Evolutionary conservation across 148 eudicot species (phyloP).

Genomic region (Diospyros kaki): DNA sequence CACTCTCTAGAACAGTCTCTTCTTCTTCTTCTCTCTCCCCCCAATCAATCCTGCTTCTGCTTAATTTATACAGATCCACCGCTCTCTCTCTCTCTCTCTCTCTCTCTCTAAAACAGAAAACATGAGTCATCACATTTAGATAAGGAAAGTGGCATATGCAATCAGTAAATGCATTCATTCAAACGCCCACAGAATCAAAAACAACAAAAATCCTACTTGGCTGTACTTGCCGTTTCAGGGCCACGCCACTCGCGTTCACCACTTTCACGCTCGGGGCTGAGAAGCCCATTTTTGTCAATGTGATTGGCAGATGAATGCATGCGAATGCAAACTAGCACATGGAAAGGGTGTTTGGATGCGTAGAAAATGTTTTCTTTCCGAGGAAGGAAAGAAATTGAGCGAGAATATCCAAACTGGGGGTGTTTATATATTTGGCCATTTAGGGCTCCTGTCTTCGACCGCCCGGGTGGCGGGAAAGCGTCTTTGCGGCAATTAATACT

Average conservation of each 20-base stretch:
- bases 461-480: slow-evolving; percentile 15
- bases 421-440: background rate
- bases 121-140: background rate
- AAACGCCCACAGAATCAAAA: background rate
- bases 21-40: background rate
- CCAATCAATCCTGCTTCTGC: background rate
- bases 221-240: background rate
- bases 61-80: background rate
- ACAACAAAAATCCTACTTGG: slow-evolving; percentile 7
- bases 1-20: background rate
- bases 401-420: background rate
- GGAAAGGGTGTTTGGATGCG: background rate
- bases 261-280: slow-evolving; percentile 1
- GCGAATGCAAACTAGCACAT: background rate
- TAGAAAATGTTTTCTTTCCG: background rate
- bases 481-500: background rate
- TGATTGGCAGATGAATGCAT: background rate
- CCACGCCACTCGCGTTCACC: background rate
- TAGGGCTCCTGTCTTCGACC: background rate
- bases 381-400: background rate
- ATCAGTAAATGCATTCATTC: background rate
- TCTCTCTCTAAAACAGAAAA: background rate
- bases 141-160: background rate
- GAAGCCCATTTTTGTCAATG: background rate
- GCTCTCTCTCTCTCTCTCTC: too few species aligned